Evolutionary conservation across 805 yeast genomes (phyloP).

Genomic region (Wickerhamomyces rabaulensis): DNA sequence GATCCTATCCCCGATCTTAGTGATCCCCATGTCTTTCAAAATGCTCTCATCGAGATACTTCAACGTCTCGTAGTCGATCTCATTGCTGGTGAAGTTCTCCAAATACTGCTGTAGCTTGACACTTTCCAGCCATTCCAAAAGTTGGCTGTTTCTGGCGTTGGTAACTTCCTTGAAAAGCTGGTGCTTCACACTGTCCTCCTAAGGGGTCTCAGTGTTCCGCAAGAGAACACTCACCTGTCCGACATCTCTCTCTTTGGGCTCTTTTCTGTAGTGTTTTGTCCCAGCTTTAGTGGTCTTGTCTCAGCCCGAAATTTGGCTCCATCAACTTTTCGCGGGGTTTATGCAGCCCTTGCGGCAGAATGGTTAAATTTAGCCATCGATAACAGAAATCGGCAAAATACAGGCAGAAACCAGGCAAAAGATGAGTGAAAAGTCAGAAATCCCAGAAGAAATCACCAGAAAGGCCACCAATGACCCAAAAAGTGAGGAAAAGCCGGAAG

Average conservation of each 20-base stretch:
- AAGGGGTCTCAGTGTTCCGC: too few relatives aligned
- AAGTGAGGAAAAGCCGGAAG: neutral
- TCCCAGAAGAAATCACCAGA: neutral
- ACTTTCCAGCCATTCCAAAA: slow-evolving; percentile 1
- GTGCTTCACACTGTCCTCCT: neutral
- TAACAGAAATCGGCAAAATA: too few relatives aligned
- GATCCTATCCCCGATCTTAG: slow-evolving; percentile 80
- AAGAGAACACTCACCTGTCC: neutral
- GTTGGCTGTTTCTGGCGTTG: neutral
- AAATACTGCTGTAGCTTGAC: slow-evolving; percentile 3
- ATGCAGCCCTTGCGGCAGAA: neutral
- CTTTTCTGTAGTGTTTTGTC: neutral
- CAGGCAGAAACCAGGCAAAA: neutral
- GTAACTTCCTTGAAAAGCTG: neutral
- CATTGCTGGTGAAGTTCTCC: slow-evolving; percentile 8
- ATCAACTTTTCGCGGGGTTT: neutral
- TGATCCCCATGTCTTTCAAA: slow-evolving; percentile 66
- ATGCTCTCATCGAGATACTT: slow-evolving; percentile 49
- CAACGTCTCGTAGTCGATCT: slow-evolving; percentile 21
- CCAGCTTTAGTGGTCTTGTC: too few relatives aligned
- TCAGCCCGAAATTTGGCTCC: neutral
- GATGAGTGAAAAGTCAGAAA: neutral
- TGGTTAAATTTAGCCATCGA: neutral
- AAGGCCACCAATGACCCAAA: neutral
- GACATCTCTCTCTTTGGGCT: neutral